Percentiles rank a stretch among this genome's conserved stretches.
phyloP scores from a whole-genome alignment of 2,329 filamentous ascomycete genomes.

The Talaromyces sp. region DNA sequence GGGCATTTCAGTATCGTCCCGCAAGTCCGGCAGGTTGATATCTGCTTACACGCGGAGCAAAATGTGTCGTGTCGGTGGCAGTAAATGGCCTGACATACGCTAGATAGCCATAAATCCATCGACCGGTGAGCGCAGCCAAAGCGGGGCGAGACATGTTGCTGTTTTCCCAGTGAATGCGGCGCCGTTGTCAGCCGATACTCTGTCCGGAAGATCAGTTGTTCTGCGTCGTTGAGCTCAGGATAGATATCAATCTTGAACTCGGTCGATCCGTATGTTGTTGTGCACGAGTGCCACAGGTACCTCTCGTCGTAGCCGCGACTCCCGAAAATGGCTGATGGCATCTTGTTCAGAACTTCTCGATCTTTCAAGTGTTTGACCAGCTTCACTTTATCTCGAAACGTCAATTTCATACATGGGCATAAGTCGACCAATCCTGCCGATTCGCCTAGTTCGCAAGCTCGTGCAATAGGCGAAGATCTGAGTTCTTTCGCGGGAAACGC shows the following conservation, averaged over 20 bases:
- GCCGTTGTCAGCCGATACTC: constrained; percentile 37
- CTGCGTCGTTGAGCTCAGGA: constrained; percentile 32
- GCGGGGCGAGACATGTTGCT: constrained; percentile 37
- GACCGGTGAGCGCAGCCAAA: constrained; percentile 41
- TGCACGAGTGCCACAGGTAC: constrained; percentile 40
- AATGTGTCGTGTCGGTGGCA: constrained; percentile 33
- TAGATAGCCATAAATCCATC: constrained; percentile 39
- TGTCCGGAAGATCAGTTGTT: constrained; percentile 33
- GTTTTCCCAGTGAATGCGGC: constrained; percentile 35
- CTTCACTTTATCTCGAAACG: constrained; percentile 37
- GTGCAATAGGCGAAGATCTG: constrained; percentile 31
- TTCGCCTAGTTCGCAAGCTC: constrained; percentile 34
- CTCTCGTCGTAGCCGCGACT: constrained; percentile 26
- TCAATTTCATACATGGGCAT: constrained; percentile 41
- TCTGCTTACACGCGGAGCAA: constrained; percentile 35
- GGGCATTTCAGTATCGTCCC: constrained; percentile 33
- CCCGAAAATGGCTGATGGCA: constrained; percentile 29
- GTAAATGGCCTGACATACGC: constrained; percentile 36
- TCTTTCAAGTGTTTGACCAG: constrained; percentile 33
- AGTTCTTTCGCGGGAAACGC: constrained; percentile 34
- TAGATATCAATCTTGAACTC: constrained; percentile 34
- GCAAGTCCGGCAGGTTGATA: constrained; percentile 36
- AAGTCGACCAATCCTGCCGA: constrained; percentile 38
- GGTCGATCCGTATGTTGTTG: constrained; percentile 33
- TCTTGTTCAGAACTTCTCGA: constrained; percentile 27